These are phyloP conservation scores for Leccinum imitatum DNA, from an alignment of 768 basidiomycete species.

Conservation along the genomic window DNA sequence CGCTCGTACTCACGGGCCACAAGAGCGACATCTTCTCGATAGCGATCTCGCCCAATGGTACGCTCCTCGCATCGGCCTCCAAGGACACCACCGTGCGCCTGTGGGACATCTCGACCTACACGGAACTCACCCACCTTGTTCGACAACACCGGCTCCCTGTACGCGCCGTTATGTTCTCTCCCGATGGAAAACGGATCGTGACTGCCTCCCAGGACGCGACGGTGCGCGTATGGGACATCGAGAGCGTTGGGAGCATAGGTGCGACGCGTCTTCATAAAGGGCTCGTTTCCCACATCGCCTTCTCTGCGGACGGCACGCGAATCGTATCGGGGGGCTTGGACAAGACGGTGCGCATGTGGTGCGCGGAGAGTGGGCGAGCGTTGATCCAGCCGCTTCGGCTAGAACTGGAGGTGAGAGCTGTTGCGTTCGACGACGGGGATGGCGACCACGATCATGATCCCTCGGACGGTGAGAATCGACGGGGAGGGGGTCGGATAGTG, in stretches of 20 bases:
- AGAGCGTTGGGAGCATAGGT: slow-evolving; percentile 29
- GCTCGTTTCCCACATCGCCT: slow-evolving; percentile 27
- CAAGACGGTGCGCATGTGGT: slow-evolving; percentile 32
- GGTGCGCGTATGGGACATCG: slow-evolving; percentile 34
- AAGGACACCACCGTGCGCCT: slow-evolving; percentile 33
- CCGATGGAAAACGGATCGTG: slow-evolving; percentile 27
- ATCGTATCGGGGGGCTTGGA: slow-evolving; percentile 33
- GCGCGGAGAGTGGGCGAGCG: slow-evolving; percentile 19
- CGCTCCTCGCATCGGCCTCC: slow-evolving; percentile 31
- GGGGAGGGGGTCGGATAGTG: not conserved
- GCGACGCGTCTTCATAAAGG: slow-evolving; percentile 26
- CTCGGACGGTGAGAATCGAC: not conserved
- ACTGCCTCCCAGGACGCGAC: slow-evolving; percentile 27
- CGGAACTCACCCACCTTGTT: slow-evolving; percentile 26
- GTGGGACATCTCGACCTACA: slow-evolving; percentile 23
- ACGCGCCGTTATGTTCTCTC: slow-evolving; percentile 29
- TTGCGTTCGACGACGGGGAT: slow-evolving; percentile 24
- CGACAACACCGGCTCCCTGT: slow-evolving; percentile 29
- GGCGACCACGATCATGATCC: not conserved
- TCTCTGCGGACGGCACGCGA: slow-evolving; percentile 28
- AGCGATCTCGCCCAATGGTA: slow-evolving; percentile 32
- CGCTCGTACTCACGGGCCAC: slow-evolving; percentile 22
- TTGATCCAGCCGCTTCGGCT: slow-evolving; percentile 22
- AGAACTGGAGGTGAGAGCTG: slow-evolving; percentile 17
- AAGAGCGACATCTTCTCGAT: slow-evolving; percentile 27